Evolutionary conservation across 495 filamentous ascomycete genomes (phyloP).

Genomic region (Amniculicola lignicola): DNA sequence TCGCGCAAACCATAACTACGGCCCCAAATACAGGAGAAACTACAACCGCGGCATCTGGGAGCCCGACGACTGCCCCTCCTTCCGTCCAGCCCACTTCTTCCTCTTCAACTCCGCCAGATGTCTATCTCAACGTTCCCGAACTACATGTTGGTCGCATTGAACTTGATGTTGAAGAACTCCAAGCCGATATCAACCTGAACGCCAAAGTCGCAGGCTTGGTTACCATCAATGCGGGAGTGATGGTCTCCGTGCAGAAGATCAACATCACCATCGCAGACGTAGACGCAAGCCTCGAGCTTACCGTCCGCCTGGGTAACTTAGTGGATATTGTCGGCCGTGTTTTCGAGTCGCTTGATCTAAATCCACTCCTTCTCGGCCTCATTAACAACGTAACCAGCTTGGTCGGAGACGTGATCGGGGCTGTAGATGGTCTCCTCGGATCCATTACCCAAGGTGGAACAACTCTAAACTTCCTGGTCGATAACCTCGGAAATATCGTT

Average conservation of each 20-base stretch:
- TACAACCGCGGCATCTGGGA: neutral
- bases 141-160: conserved; percentile 55
- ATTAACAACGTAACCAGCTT: conserved; percentile 51
- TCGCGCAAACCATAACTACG: conserved; percentile 8
- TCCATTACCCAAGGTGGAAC: conserved; percentile 52
- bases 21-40: neutral
- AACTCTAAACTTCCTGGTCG: conserved; percentile 53
- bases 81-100: conserved; percentile 8
- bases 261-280: conserved; percentile 60
- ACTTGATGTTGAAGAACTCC: conserved; percentile 53
- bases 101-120: conserved; percentile 48
- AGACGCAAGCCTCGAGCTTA: conserved; percentile 52
- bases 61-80: conserved; percentile 5
- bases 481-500: conserved; percentile 59
- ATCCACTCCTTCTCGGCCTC: conserved; percentile 55
- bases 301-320: conserved; percentile 55
- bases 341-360: conserved; percentile 53
- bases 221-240: conserved; percentile 54
- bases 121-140: conserved; percentile 52
- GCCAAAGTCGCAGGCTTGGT: conserved; percentile 55
- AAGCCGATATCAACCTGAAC: conserved; percentile 55
- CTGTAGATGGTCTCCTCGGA: conserved; percentile 53
- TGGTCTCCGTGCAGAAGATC: conserved; percentile 51
- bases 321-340: conserved; percentile 59
- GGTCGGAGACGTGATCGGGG: conserved; percentile 51